Base-by-base conservation (phyloP, 2,329 filamentous ascomycete genomes). In the Diaporthe citrichinensis region DNA sequence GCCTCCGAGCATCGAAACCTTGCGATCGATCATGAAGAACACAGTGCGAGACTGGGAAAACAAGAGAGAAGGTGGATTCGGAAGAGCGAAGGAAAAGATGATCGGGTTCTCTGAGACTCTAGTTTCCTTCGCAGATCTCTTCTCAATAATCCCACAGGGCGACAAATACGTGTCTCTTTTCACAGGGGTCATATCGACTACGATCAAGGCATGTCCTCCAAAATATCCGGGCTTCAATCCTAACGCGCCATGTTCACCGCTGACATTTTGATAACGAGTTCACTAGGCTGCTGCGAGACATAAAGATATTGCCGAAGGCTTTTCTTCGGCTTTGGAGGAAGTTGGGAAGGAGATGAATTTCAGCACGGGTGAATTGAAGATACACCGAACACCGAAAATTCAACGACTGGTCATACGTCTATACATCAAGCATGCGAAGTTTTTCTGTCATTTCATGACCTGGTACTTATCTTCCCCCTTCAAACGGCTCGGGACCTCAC, bases 391-490 rank as follows among this genome's bases (percentile, higher is more conserved):
- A 23, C 10, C 4, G 36, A 49, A 28, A 2, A 65, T 65, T 14
- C 10, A 65, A 46, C 15, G 39, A 25, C n/a, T 65, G 15, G 39
- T 65, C 3, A 39, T 49, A 20, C 61, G 28, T 46, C n/a, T 65
- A 17, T 49, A 65, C n/a, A 34, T 65, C 61, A 46, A n/a, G 17
- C 31, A 65, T 36, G 25, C 44, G 36, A 46, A 49, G 28, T 65
- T 65, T 25, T 65, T 46, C 15, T 65, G 39, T 49, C 44, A 65
- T 25, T 65, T 44, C 25, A 65, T 65, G 61, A 23, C 6, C 2
- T 65, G 61, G 61, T 46, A 46, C n/a, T 46, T 41, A 17, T 65
- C 61, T 12, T 49, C 46, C 8, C n/a, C 46, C 46, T 49, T 49
- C 46, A 49, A 23, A 12, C 39, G n/a, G 46, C 9, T 46, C 23